Base-by-base conservation (phyloP, 305 asterid genomes). In the Andrographis paniculata region DNA sequence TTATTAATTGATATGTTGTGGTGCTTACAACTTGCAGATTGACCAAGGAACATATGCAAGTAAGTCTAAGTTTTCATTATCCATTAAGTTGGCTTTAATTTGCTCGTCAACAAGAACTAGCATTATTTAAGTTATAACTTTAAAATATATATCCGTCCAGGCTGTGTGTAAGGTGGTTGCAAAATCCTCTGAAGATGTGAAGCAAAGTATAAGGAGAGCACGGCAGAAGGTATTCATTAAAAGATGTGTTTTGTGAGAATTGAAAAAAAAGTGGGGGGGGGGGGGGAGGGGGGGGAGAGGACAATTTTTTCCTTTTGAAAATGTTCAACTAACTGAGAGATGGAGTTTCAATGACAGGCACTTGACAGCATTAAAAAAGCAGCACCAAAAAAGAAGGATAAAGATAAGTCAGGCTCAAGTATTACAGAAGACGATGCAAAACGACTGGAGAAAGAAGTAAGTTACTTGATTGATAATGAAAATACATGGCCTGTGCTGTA, bases 31-130 rank as follows among this genome's bases (percentile, higher is more conserved):
- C 2, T 62, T 48, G 54, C 85, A 89, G 97, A 58, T 68, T 89
- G 77, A 85, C 95, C 31, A 89, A 85, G 77, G 94, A 89, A 64
- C 95, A 85, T 71, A 75, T 75, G 71, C 94, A 79, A 84, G 95
- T 85, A 64, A 70, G 84, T 58, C 48, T 16, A 33, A 31, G 18
- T 30, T 24, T n/a, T 37, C 17, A 37, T 23, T 51, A 39, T 66
- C 38, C 37, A 4, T 37, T 48, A 50, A 53, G n/a, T n/a, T n/a
- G n/a, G n/a, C n/a, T n/a, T n/a, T n/a, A 36, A 41, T 53, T 42
- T 19, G 40, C 48, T 43, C n/a, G 4, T 14, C 5, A 1, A 5
- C 17, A 43, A 17, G 2, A 43, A 18, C 24, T 2, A 16, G 9
- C 6, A 28, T 14, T 11, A 28, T 17, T 17, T 48, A 14, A 14